phyloP scores from a whole-genome alignment of 352 stramenopile genomes.

The Phytophthora quininea region DNA sequence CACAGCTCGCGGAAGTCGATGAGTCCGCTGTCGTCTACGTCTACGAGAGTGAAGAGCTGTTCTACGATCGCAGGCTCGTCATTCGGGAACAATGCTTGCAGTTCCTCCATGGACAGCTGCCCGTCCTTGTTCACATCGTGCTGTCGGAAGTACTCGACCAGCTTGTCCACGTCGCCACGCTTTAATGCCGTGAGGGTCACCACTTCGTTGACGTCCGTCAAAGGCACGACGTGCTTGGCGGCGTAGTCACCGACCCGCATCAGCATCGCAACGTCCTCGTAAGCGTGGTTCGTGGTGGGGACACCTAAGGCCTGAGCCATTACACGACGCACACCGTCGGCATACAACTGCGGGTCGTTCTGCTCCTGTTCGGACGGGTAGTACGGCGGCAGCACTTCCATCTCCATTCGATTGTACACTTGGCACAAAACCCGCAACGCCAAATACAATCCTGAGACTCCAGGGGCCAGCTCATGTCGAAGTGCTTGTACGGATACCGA shows the following conservation, averaged over 20 bases:
- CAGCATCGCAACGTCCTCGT: constrained; percentile 72
- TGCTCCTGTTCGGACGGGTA: constrained; percentile 48
- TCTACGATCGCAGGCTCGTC: constrained; percentile 58
- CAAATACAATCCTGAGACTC: constrained; percentile 59
- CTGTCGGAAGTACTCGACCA: constrained; percentile 65
- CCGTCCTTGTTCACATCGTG: constrained; percentile 66
- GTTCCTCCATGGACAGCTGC: constrained; percentile 68
- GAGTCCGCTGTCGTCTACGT: constrained; percentile 60
- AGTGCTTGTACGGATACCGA: constrained; percentile 72
- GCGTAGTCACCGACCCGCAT: constrained; percentile 64
- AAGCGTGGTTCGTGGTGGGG: constrained; percentile 75
- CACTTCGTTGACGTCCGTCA: constrained; percentile 66
- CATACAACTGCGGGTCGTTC: constrained; percentile 54
- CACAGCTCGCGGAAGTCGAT: constrained; percentile 83
- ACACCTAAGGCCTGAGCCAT: constrained; percentile 62
- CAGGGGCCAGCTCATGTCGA: constrained; percentile 77
- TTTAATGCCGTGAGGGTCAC: constrained; percentile 52
- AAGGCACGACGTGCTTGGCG: constrained; percentile 56
- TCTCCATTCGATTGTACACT: constrained; percentile 69
- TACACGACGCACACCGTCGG: constrained; percentile 57
- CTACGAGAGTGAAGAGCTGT: constrained; percentile 65
- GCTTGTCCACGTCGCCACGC: constrained; percentile 46
- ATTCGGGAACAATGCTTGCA: constrained; percentile 50
- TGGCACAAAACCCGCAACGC: constrained; percentile 70
- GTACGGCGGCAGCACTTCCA: constrained; percentile 65